Base-by-base conservation (phyloP, 495 filamentous ascomycete genomes). In the Podospora appendiculata region DNA sequence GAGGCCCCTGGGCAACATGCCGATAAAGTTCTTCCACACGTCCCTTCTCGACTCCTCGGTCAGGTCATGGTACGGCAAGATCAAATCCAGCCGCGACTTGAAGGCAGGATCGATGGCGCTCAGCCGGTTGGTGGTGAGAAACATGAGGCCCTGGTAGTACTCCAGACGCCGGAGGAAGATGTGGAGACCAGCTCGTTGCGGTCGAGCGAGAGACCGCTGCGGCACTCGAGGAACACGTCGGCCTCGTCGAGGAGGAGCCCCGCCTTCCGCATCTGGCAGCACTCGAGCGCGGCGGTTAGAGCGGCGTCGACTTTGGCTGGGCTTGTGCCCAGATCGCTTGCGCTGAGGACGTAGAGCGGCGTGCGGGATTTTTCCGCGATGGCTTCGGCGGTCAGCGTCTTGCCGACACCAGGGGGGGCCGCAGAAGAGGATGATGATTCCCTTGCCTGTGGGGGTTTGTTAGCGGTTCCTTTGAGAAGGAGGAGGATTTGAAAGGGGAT, bases 361-460 rank as follows among this genome's bases (percentile, higher is more conserved):
- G 17, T 33, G 7, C 47, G 17, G 18, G 48, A 17, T 12, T 48
- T 52, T 42, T 79, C 74, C 0, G 78, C 70, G 3, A 78, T 59
- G 7, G 64, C 54, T 47, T 73, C 68, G 4, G 77, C 78, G 1
- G 79, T 82, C 0, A 76, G 53, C 2, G 79, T 81, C 55, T 83
- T 81, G 1, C 79, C 78, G 5, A 72, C 68, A 1, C 78, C 79
- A 0, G 79, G 78, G 1, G 57, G 58, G 0, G n/a, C 80, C 80
- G 41, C 71, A 72, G 0, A 82, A 63, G 0, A 82, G 63, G 8
- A 71, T 65, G 8, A 76, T 69, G 8, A 79, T 60, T 1, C 77
- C 78, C 19, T 67, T 66, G 8, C 79, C 79, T 55, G n/a, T n/a
- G n/a, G n/a, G n/a, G n/a, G n/a, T n/a, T n/a, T n/a, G n/a, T n/a